phyloP scores from a whole-genome alignment of 2,329 filamentous ascomycete genomes.

The Geosmithia morbida region DNA sequence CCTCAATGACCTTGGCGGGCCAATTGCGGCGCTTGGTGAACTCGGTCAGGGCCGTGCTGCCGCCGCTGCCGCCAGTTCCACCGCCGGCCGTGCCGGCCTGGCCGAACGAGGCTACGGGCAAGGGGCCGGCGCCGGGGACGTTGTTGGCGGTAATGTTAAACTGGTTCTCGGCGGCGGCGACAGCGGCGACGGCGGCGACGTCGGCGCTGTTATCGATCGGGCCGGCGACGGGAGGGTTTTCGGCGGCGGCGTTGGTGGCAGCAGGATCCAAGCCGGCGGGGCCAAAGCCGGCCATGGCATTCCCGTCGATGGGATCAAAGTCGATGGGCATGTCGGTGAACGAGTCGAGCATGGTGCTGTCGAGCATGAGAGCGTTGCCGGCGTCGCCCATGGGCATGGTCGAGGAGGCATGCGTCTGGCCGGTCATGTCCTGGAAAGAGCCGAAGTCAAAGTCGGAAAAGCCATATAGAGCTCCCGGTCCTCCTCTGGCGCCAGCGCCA shows the following conservation, averaged over 20 bases:
- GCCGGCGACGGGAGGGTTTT: neutral
- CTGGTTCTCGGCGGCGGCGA: slow-evolving; percentile 16
- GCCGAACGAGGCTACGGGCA: slow-evolving; percentile 22
- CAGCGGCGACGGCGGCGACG: slow-evolving; percentile 13
- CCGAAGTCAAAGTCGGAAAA: slow-evolving; percentile 9
- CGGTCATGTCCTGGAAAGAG: slow-evolving; percentile 12
- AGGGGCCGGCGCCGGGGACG: slow-evolving; percentile 25
- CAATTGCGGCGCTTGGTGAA: slow-evolving; percentile 56
- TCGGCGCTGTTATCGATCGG: too few species aligned
- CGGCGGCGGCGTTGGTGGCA: neutral
- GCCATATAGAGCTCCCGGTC: slow-evolving; percentile 3
- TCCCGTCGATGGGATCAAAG: slow-evolving; percentile 19
- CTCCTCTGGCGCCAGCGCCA: neutral
- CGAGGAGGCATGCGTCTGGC: slow-evolving; percentile 5
- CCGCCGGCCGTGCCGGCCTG: slow-evolving; percentile 6
- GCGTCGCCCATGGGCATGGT: slow-evolving; percentile 6
- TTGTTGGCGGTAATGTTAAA: slow-evolving; percentile 19
- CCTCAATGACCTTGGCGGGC: slow-evolving; percentile 79
- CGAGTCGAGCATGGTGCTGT: slow-evolving; percentile 22
- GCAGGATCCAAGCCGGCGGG: slow-evolving; percentile 3
- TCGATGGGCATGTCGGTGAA: slow-evolving; percentile 26
- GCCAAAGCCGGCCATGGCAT: slow-evolving; percentile 7
- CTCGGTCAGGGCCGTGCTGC: slow-evolving; percentile 35
- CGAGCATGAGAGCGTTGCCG: slow-evolving; percentile 27
- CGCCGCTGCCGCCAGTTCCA: slow-evolving; percentile 6